Conservation (phyloP, 148 eudicot species). For the Amaranthus hypochondriacus region DNA sequence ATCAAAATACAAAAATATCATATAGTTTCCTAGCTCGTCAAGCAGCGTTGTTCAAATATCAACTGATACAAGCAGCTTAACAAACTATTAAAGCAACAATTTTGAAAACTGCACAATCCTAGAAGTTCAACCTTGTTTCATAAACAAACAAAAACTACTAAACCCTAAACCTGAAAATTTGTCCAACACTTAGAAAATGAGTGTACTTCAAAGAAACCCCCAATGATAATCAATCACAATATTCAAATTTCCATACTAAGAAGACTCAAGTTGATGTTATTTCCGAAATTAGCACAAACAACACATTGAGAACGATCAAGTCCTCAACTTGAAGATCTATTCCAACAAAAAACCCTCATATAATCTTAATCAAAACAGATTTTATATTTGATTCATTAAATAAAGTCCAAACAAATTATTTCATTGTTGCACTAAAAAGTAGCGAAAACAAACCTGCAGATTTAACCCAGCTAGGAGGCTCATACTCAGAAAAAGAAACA, state of each 20-base stretch:
- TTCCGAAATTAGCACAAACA: too few species aligned
- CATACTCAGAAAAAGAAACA: constrained; percentile 68
- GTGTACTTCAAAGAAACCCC: background rate
- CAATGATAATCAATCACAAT: background rate
- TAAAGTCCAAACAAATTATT: background rate
- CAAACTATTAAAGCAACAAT: background rate
- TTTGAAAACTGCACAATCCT: background rate
- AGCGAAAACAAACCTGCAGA: constrained; percentile 36
- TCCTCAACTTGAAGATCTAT: too few species aligned
- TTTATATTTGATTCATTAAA: background rate
- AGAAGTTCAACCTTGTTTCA: background rate
- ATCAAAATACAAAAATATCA: too few species aligned
- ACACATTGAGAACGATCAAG: too few species aligned
- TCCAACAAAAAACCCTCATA: background rate
- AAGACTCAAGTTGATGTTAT: background rate
- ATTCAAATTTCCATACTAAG: background rate
- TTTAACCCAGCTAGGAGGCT: constrained; percentile 78
- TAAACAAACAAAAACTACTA: background rate
- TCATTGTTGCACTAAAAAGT: background rate
- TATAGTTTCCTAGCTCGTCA: too few species aligned
- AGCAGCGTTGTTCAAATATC: too few species aligned
- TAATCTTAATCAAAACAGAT: background rate
- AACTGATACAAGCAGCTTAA: background rate
- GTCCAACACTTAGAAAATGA: background rate
- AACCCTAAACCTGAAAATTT: background rate